Evolutionary conservation across 2,329 filamentous ascomycete species (phyloP).

Genomic region (Cytospora leucostoma): DNA sequence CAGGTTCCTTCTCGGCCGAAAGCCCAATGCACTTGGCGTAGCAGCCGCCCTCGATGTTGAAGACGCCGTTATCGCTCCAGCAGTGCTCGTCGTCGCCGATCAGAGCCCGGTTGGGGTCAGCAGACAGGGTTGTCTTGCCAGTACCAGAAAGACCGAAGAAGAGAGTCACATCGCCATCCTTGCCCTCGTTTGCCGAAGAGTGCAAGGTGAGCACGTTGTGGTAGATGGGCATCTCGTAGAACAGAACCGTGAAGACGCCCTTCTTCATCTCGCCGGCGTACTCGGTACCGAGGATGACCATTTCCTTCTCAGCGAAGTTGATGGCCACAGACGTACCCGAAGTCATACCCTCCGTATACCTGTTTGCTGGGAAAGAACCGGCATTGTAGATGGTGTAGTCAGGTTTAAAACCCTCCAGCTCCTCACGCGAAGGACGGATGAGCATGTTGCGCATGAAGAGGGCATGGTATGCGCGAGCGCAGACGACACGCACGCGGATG

Average conservation of each 20-base stretch:
- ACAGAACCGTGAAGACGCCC: slow-evolving; percentile 97
- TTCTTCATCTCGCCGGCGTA: slow-evolving; percentile 99
- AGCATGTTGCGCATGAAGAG: slow-evolving; percentile 99
- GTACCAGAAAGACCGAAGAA: slow-evolving; percentile 99
- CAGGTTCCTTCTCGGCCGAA: slow-evolving; percentile 97
- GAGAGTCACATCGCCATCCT: slow-evolving; percentile 92
- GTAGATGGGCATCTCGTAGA: slow-evolving; percentile 99
- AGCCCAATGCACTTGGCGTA: slow-evolving; percentile 99
- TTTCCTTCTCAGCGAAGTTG: slow-evolving; percentile 99
- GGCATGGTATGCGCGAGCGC: slow-evolving; percentile 97
- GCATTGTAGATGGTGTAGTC: slow-evolving; percentile 99
- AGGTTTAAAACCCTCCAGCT: slow-evolving; percentile 96
- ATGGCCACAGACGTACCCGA: slow-evolving; percentile 96
- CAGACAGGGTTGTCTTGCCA: slow-evolving; percentile 97
- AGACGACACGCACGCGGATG: slow-evolving; percentile 96
- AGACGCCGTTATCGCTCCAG: slow-evolving; percentile 95
- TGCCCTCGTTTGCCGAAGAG: slow-evolving; percentile 97
- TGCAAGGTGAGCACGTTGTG: slow-evolving; percentile 98
- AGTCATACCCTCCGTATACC: slow-evolving; percentile 98
- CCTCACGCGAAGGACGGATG: slow-evolving; percentile 86
- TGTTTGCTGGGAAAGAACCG: slow-evolving; percentile 96
- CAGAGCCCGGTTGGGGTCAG: slow-evolving; percentile 91
- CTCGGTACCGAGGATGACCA: slow-evolving; percentile 99
- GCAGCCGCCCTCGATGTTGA: slow-evolving; percentile 99
- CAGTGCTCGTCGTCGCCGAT: slow-evolving; percentile 99